Conservation (phyloP, 352 stramenopile genomes). For the Phytophthora foliorum region DNA sequence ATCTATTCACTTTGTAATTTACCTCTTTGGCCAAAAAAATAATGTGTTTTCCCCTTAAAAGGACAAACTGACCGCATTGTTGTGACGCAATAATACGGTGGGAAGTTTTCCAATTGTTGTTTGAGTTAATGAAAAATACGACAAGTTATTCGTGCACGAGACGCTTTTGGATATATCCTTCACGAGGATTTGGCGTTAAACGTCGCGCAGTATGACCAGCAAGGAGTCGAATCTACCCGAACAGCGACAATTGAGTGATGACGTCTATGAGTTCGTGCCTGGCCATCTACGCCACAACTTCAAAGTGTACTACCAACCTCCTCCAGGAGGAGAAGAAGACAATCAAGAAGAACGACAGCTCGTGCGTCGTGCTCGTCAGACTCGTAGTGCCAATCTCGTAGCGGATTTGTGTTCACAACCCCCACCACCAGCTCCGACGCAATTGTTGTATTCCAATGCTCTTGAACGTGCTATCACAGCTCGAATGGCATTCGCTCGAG, state of each 20-base stretch:
- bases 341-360: slow-evolving; percentile 14
- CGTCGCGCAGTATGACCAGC: slow-evolving; percentile 20
- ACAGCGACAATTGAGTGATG: slow-evolving; percentile 8
- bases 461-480: slow-evolving; percentile 65
- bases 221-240: slow-evolving; percentile 7
- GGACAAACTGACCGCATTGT: too few relatives aligned
- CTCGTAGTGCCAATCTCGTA: slow-evolving; percentile 65
- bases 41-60: too few relatives aligned
- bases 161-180: too few relatives aligned
- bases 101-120: too few relatives aligned
- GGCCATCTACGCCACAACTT: slow-evolving; percentile 66
- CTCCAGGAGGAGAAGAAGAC: slow-evolving; percentile 23
- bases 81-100: too few relatives aligned
- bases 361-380: slow-evolving; percentile 51
- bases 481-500: slow-evolving; percentile 61
- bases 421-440: slow-evolving; percentile 2
- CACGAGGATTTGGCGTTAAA: slow-evolving; percentile 6
- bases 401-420: slow-evolving; percentile 30
- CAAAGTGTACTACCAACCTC: slow-evolving; percentile 20
- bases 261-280: slow-evolving; percentile 53
- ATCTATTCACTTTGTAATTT: too few relatives aligned
- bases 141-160: background rate
- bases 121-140: background rate
- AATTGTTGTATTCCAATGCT: slow-evolving; percentile 56
- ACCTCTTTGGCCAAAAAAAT: too few relatives aligned